phyloP scores from a whole-genome alignment of 75 land plant genomes.

The Picea glauca region DNA sequence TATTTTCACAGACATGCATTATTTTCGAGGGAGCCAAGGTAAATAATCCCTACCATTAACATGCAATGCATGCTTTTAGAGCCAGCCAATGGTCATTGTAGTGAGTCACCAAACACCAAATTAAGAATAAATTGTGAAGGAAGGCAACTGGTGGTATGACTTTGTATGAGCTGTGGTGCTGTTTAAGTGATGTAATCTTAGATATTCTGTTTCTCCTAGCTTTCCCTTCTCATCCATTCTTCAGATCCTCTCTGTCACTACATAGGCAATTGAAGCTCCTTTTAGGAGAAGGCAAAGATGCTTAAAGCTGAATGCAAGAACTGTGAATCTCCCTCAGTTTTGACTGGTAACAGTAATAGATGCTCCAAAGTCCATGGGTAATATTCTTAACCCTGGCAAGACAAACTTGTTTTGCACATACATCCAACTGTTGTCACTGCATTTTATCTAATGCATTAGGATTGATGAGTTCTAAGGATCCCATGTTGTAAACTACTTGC shows the following conservation, averaged over 20 bases:
- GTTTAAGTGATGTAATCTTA: neutral
- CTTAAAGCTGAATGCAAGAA: neutral
- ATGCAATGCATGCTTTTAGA: neutral
- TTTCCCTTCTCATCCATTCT: neutral
- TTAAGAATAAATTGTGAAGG: neutral
- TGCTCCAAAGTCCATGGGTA: neutral
- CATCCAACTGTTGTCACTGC: neutral
- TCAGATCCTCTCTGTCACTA: neutral
- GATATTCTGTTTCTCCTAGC: neutral
- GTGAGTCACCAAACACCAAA: neutral
- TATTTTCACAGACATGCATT: neutral
- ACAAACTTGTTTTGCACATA: neutral
- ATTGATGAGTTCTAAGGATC: neutral
- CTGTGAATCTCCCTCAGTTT: neutral
- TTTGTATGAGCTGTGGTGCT: neutral
- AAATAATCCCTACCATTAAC: no score
- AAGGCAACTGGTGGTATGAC: neutral
- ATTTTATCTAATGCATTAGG: neutral
- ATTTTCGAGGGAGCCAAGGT: neutral
- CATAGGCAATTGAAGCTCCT: neutral
- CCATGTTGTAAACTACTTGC: neutral
- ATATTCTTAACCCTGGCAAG: neutral
- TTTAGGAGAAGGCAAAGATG: neutral
- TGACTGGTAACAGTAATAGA: neutral
- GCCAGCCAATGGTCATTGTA: neutral